phyloP scores from a whole-genome alignment of 345 rosid species.

The Limnanthes douglasii region DNA sequence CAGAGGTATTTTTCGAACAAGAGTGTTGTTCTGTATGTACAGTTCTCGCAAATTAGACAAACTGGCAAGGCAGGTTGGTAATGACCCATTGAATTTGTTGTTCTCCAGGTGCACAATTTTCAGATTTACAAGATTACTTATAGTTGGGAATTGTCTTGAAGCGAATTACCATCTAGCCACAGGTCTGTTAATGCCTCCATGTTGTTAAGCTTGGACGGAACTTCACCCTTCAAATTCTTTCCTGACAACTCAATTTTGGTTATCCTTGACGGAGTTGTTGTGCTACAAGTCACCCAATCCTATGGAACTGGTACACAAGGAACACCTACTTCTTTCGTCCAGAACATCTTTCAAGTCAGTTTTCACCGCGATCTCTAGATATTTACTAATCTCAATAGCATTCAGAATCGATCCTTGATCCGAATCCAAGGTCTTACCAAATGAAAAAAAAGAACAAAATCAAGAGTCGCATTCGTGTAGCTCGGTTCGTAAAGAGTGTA shows the following conservation, averaged over 20 bases:
- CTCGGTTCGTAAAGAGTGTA: constrained; percentile 67
- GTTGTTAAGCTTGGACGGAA: too few relatives aligned
- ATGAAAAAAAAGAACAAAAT: constrained; percentile 43
- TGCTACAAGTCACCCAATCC: too few relatives aligned
- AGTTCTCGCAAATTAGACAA: too few relatives aligned
- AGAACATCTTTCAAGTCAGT: constrained; percentile 38
- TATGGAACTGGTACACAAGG: constrained; percentile 55
- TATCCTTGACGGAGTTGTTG: too few relatives aligned
- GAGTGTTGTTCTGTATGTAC: constrained; percentile 53
- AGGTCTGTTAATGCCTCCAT: too few relatives aligned
- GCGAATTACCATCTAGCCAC: constrained; percentile 55
- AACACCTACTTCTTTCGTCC: constrained; percentile 45
- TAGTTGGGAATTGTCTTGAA: too few relatives aligned
- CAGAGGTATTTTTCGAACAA: constrained; percentile 34
- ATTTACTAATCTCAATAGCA: constrained; percentile 69
- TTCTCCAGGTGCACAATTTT: too few relatives aligned
- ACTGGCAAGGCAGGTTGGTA: too few relatives aligned
- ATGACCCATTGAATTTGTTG: too few relatives aligned
- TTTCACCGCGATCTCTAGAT: constrained; percentile 34
- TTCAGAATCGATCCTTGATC: constrained; percentile 49
- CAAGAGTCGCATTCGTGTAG: constrained; percentile 52
- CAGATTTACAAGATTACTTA: too few relatives aligned
- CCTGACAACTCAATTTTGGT: too few relatives aligned
- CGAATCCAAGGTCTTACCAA: constrained; percentile 44
- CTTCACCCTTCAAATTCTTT: too few relatives aligned